These are phyloP conservation scores for Aspergillus jensenii DNA, from an alignment of 2,329 filamentous ascomycete species.

Conservation along the genomic window DNA sequence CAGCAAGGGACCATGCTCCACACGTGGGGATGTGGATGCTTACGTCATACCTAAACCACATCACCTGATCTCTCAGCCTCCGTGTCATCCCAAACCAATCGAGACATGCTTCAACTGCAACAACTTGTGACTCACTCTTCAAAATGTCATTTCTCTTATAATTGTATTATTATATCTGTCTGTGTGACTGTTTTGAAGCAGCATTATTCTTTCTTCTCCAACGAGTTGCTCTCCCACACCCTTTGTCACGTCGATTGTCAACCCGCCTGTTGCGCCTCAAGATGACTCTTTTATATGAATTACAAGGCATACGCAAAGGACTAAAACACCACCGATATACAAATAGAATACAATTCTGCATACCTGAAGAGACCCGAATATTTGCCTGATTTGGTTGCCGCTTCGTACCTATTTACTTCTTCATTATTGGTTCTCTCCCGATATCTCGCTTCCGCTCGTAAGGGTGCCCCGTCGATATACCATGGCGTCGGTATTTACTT, in stretches of 20 bases:
- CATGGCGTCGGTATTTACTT: slow-evolving; percentile 97
- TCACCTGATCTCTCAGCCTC: background rate
- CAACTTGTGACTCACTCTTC: slow-evolving; percentile 11
- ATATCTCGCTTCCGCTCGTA: no score
- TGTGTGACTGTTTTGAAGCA: background rate
- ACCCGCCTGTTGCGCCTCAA: slow-evolving; percentile 10
- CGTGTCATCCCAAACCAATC: background rate
- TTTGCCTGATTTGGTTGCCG: slow-evolving; percentile 2
- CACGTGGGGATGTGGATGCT: background rate
- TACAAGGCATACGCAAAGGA: slow-evolving; percentile 10
- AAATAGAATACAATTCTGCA: slow-evolving; percentile 4
- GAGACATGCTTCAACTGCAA: background rate
- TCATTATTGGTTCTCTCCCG: no score
- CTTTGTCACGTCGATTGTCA: background rate
- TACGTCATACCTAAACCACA: background rate
- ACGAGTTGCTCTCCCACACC: background rate
- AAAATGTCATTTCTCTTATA: slow-evolving; percentile 11
- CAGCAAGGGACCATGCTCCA: background rate
- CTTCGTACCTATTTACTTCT: background rate
- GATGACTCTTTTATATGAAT: slow-evolving; percentile 19
- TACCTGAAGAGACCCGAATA: slow-evolving; percentile 6
- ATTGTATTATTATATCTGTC: background rate
- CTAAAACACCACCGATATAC: slow-evolving; percentile 6
- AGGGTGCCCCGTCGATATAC: background rate
- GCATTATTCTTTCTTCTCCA: background rate